phyloP scores from a whole-genome alignment of 2,329 filamentous ascomycete species.

The Trichophyton benhamiae region DNA sequence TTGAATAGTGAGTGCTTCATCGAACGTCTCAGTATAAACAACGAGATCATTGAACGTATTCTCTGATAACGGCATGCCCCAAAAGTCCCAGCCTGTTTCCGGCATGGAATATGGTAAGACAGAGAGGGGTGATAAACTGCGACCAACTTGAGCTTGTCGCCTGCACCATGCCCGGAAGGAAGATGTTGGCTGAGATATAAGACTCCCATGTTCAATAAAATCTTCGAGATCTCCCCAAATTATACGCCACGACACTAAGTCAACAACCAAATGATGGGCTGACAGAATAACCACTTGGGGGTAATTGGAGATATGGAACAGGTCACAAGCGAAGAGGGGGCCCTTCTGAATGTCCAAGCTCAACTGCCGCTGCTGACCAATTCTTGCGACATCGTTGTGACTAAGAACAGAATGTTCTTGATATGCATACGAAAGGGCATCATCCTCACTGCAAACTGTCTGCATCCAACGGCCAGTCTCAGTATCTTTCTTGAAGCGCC shows the following conservation, averaged over 20 bases:
- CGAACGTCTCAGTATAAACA: conserved; percentile 22
- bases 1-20: conserved; percentile 20
- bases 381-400: conserved; percentile 5
- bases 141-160: background rate
- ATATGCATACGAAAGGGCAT: conserved; percentile 8
- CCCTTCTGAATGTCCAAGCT: conserved; percentile 26
- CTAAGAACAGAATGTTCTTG: conserved; percentile 19
- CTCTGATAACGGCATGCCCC: conserved; percentile 22
- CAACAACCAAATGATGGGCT: conserved; percentile 28
- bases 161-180: background rate
- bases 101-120: conserved; percentile 17
- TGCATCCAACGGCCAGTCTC: conserved; percentile 4
- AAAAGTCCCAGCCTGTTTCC: conserved; percentile 20
- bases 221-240: conserved; percentile 29
- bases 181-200: background rate
- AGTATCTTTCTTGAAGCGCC: background rate
- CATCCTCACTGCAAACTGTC: conserved; percentile 14
- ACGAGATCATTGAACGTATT: conserved; percentile 26
- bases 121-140: conserved; percentile 14
- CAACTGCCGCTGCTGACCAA: conserved; percentile 25
- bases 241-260: conserved; percentile 32
- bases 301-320: conserved; percentile 28
- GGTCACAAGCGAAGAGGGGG: conserved; percentile 31
- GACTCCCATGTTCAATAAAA: conserved; percentile 16
- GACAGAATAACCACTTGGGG: conserved; percentile 24